Percentiles rank a stretch among this genome's conserved stretches.
phyloP scores from a whole-genome alignment of 768 basidiomycete genomes.

The Dioszegia aurantiaca region DNA sequence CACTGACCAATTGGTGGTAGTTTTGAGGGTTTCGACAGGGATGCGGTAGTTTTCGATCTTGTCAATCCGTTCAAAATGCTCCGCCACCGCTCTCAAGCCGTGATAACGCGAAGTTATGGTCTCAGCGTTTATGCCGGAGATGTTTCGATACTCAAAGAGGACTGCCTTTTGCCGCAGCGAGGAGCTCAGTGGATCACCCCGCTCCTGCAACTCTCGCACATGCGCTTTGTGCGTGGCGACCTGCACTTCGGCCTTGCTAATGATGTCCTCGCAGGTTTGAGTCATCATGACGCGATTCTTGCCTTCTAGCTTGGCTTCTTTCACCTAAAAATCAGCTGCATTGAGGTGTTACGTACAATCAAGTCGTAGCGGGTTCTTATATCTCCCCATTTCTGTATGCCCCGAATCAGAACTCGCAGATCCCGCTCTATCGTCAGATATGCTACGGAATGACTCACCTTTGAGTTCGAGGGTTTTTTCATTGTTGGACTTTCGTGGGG shows the following conservation, averaged over 20 bases:
- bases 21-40: conserved; percentile 88
- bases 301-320: conserved; percentile 82
- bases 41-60: conserved; percentile 80
- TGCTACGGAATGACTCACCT: conserved; percentile 39
- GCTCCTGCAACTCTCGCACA: conserved; percentile 69
- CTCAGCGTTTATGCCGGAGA: conserved; percentile 94
- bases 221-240: conserved; percentile 79
- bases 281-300: conserved; percentile 92
- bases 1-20: conserved; percentile 93
- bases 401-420: conserved; percentile 88
- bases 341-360: conserved; percentile 64
- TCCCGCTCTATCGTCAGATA: conserved; percentile 67
- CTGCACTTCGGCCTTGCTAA: conserved; percentile 76
- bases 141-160: conserved; percentile 81
- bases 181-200: conserved; percentile 84
- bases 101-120: conserved; percentile 85
- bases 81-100: conserved; percentile 82
- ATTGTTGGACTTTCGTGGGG: conserved; percentile 80
- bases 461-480: conserved; percentile 96
- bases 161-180: conserved; percentile 97
- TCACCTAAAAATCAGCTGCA: conserved; percentile 59
- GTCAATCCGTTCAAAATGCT: conserved; percentile 68
- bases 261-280: conserved; percentile 87
- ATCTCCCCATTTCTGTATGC: conserved; percentile 96
- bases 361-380: conserved; percentile 88